phyloP scores from a whole-genome alignment of 2,329 filamentous ascomycete genomes.

The Coniella vitis region DNA sequence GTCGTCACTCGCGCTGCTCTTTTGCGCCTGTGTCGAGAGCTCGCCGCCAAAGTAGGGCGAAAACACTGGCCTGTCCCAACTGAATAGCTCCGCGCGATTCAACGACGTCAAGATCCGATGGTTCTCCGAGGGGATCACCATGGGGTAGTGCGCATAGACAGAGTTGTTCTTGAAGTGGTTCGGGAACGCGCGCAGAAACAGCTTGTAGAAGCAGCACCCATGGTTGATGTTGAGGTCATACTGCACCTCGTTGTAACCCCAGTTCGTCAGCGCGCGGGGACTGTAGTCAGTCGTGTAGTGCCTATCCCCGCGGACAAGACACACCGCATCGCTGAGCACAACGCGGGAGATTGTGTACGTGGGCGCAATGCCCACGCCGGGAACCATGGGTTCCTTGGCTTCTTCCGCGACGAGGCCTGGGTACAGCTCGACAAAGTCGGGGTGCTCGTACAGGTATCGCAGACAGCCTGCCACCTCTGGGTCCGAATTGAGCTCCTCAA shows the following conservation, averaged over 20 bases:
- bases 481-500: constrained; percentile 79
- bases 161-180: constrained; percentile 72
- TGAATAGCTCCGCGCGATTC: constrained; percentile 61
- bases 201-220: constrained; percentile 79
- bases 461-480: constrained; percentile 61
- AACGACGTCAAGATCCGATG: constrained; percentile 61
- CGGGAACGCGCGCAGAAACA: constrained; percentile 73
- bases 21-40: too few species aligned
- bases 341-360: constrained; percentile 73
- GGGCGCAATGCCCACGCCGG: constrained; percentile 68
- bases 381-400: constrained; percentile 65
- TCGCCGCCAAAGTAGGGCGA: constrained; percentile 37
- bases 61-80: constrained; percentile 55
- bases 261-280: constrained; percentile 70
- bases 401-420: constrained; percentile 72
- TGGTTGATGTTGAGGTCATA: constrained; percentile 69
- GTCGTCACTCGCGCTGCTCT: constrained; percentile 35
- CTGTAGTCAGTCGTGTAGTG: constrained; percentile 76
- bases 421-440: constrained; percentile 75
- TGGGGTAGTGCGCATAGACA: constrained; percentile 76
- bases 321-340: constrained; percentile 70
- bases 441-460: constrained; percentile 65
- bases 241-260: constrained; percentile 70
- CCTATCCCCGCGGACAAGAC: constrained; percentile 70
- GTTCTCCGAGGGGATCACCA: constrained; percentile 65